Evolutionary conservation across 139 green algal species (phyloP), one percentile per base, ranked within the genome.

Genomic region (Chlamydomonas urium): DNA sequence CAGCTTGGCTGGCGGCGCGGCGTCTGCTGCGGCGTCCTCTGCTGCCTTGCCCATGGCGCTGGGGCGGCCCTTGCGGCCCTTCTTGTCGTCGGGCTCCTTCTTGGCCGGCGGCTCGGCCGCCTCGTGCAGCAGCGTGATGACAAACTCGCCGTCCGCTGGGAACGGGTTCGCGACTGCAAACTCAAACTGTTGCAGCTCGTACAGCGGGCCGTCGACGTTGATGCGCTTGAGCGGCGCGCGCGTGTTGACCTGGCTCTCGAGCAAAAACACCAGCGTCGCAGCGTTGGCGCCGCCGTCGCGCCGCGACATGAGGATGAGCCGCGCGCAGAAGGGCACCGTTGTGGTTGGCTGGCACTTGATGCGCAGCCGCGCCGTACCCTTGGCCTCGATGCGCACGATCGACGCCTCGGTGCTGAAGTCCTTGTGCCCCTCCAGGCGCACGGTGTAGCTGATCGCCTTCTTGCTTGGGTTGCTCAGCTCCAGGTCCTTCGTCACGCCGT

Each of bases 391-490:
- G 19, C 79, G 76, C 10, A 96, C 57, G 3, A 77, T 72, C 28
- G 69, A 62, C 14, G 72, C 70, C 28, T 87, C 77, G 0, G 92
- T 66, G 17, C 50, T 56, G 62, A 96, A 96, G 73, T 92, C 87
- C 0, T 66, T 5, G 61, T 83, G 60, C 4, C 88, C 89, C 71
- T 92, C 83, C 50, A 96, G 58, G 2, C 83, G 75, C 1, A 76
- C 83, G 1, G 74, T 78, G 81, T 96, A 96, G 32, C 66, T 65
- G 45, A 94, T 85, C 47, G 76, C 47, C 33, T 81, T 81, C 17
- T 72, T 80, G n/a, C 56, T 72, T 33, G 89, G 88, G 77, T 94
- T 94, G 47, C 37, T 86, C 21, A 94, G 80, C 81, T 93, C 83
- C 50, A 94, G 77, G 4, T 83, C 72, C 69, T 89, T 88, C 37